Percentiles rank a stretch among this genome's conserved stretches.
Conservation (phyloP, 495 filamentous ascomycete species). For the Daldinia concentrica region DNA sequence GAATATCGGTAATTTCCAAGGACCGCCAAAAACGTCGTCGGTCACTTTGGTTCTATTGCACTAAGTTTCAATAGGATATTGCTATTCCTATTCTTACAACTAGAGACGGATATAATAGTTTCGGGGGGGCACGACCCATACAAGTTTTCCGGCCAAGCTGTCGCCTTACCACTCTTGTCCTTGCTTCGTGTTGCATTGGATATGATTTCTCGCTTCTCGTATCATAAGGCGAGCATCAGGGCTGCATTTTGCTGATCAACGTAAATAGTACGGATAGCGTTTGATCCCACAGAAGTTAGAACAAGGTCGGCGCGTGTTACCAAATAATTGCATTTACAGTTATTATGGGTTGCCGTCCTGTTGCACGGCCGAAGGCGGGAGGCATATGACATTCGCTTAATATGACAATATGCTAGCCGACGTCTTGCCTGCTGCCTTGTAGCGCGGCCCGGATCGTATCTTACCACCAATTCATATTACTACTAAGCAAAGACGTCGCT, state of each 20-base stretch:
- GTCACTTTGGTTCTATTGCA: not conserved
- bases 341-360: conserved; percentile 13
- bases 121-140: conserved; percentile 2
- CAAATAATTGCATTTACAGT: conserved; percentile 18
- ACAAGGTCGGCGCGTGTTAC: conserved; percentile 31
- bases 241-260: conserved; percentile 7
- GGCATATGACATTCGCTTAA: conserved; percentile 26
- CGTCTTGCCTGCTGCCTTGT: not conserved
- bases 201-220: conserved; percentile 25
- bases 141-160: conserved; percentile 4
- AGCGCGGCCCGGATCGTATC: conserved; percentile 10
- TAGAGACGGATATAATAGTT: conserved; percentile 17
- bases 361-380: conserved; percentile 34
- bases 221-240: conserved; percentile 29
- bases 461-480: not conserved
- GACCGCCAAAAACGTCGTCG: not conserved
- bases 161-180: conserved; percentile 21
- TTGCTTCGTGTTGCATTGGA: conserved; percentile 24
- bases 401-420: not conserved
- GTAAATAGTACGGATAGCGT: conserved; percentile 24
- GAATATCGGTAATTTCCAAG: conserved; percentile 28
- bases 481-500: not conserved
- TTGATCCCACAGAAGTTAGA: conserved; percentile 36
- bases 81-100: conserved; percentile 20
- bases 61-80: not conserved